phyloP scores from a whole-genome alignment of 139 green algal genomes.

The Volvox reticuliferus region DNA sequence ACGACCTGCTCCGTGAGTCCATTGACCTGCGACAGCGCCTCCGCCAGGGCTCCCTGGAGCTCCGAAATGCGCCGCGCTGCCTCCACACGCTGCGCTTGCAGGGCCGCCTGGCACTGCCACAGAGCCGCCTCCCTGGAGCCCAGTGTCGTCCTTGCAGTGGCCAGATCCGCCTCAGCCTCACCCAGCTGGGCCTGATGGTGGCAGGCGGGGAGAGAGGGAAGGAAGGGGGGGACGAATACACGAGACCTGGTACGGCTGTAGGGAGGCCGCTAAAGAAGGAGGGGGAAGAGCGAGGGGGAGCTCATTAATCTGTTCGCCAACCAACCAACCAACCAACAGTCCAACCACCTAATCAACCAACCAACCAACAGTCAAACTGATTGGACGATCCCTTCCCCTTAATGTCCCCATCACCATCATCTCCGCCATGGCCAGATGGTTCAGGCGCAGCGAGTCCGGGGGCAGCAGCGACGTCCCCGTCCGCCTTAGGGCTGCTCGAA shows the following conservation, averaged over 20 bases:
- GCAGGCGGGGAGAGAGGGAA: neutral
- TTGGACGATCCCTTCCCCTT: too few species aligned
- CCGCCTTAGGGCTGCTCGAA: neutral
- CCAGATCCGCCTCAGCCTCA: slow-evolving; percentile 30
- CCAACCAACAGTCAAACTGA: neutral
- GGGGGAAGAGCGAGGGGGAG: neutral
- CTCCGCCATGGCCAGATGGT: slow-evolving; percentile 38
- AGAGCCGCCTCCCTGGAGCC: slow-evolving; percentile 19
- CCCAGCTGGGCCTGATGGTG: slow-evolving; percentile 28
- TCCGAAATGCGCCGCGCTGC: neutral
- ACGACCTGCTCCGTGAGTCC: slow-evolving; percentile 27
- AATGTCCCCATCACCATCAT: slow-evolving; percentile 25
- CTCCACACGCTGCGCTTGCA: neutral
- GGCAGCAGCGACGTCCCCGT: neutral
- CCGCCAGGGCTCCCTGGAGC: slow-evolving; percentile 9
- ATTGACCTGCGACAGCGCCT: slow-evolving; percentile 39
- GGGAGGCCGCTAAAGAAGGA: too few species aligned
- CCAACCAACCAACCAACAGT: too few species aligned
- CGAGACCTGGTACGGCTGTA: too few species aligned
- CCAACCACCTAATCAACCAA: too few species aligned
- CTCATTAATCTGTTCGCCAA: too few species aligned
- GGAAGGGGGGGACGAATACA: neutral
- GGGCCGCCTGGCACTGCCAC: neutral
- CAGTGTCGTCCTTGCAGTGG: neutral
- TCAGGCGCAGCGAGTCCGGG: neutral